phyloP scores from a whole-genome alignment of 2,329 filamentous ascomycete genomes.

The Fonsecaea monophora region DNA sequence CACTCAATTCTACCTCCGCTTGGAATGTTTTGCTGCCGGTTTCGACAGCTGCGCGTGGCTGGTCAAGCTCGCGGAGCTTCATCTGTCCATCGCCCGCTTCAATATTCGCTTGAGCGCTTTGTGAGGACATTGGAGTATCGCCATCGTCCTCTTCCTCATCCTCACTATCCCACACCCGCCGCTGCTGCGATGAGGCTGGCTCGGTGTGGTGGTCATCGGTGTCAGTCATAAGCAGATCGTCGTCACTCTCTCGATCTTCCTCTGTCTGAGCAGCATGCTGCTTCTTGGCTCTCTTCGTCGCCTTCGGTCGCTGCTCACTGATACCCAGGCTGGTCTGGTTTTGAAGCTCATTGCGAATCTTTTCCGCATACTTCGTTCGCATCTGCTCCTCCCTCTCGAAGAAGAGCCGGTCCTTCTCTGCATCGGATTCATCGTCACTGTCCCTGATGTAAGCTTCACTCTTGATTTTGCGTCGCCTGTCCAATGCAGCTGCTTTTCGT shows the following conservation, averaged over 20 bases:
- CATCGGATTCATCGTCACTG: conserved; percentile 89
- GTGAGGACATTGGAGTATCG: conserved; percentile 42
- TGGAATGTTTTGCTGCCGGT: neutral
- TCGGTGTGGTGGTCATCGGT: conserved; percentile 28
- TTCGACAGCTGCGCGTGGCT: conserved; percentile 13
- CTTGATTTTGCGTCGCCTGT: conserved; percentile 81
- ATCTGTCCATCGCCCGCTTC: neutral
- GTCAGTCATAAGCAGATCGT: conserved; percentile 34
- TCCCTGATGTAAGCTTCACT: conserved; percentile 80
- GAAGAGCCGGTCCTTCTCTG: conserved; percentile 74
- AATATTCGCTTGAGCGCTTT: conserved; percentile 28
- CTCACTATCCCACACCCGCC: conserved; percentile 22
- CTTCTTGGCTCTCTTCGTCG: conserved; percentile 25
- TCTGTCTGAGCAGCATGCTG: neutral
- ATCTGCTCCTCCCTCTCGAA: conserved; percentile 76
- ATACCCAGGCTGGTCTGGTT: conserved; percentile 54
- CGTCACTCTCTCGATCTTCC: conserved; percentile 31
- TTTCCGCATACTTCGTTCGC: conserved; percentile 55
- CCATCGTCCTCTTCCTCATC: conserved; percentile 40
- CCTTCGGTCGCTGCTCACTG: conserved; percentile 12
- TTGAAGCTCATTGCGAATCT: conserved; percentile 57
- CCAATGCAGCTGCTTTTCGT: conserved; percentile 72
- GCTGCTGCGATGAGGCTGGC: conserved; percentile 31
- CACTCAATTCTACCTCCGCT: conserved; percentile 3
- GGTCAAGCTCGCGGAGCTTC: conserved; percentile 24